These are phyloP conservation scores for Metrosideros polymorpha DNA, from an alignment of 441 rosid species.

Conservation along the genomic window DNA sequence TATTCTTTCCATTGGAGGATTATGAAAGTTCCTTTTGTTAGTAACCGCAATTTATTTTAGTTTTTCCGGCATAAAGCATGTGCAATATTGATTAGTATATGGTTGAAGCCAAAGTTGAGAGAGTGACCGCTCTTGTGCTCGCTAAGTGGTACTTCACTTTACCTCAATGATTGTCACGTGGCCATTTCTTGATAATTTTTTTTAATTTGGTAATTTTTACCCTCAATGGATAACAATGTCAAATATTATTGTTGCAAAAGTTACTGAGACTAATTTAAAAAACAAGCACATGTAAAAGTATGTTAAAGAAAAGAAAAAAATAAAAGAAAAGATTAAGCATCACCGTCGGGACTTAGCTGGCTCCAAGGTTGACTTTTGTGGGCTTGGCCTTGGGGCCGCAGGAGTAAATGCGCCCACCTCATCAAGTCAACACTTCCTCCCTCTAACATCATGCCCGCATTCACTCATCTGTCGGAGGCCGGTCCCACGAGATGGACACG, in stretches of 20 bases:
- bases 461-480: background rate
- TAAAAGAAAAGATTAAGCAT: background rate
- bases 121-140: background rate
- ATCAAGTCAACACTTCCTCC: background rate
- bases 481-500: background rate
- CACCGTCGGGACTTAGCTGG: background rate
- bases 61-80: background rate
- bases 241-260: background rate
- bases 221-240: background rate
- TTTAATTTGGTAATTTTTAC: background rate
- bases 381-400: background rate
- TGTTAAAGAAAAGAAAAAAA: background rate
- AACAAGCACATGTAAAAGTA: background rate
- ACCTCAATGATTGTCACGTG: background rate
- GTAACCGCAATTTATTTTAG: background rate
- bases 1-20: background rate
- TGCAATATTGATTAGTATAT: background rate
- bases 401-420: background rate
- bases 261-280: background rate
- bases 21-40: background rate
- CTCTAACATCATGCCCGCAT: background rate
- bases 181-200: background rate
- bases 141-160: background rate
- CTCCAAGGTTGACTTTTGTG: background rate
- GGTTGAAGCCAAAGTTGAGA: background rate